These are phyloP conservation scores for Dryas integrifolia DNA, from an alignment of 331 rosid genomes.

Conservation along the genomic window DNA sequence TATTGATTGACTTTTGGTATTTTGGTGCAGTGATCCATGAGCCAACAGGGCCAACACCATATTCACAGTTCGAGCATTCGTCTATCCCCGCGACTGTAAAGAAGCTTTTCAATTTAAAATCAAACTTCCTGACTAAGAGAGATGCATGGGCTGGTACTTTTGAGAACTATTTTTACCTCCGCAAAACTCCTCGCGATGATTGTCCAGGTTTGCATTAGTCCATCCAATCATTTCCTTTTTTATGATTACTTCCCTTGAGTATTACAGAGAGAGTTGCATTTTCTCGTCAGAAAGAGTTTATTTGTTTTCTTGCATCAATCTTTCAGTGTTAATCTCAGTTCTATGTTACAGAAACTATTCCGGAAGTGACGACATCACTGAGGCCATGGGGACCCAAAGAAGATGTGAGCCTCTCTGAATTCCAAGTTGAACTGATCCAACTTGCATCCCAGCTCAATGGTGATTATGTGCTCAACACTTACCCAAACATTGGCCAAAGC, in stretches of 20 bases:
- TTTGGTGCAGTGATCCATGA: conserved; percentile 68
- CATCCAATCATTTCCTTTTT: neutral
- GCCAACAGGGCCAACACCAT: conserved; percentile 75
- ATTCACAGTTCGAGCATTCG: conserved; percentile 84
- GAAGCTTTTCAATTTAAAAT: conserved; percentile 87
- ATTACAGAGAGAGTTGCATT: neutral
- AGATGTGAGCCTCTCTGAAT: conserved; percentile 71
- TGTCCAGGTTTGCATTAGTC: conserved; percentile 77
- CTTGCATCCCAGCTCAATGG: conserved; percentile 98
- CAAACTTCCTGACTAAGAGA: conserved; percentile 91
- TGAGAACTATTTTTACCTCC: conserved; percentile 64
- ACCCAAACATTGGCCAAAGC: conserved; percentile 69
- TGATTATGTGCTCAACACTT: conserved; percentile 64
- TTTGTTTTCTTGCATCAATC: conserved; percentile 5
- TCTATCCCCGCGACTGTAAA: conserved; percentile 89
- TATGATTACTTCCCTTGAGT: neutral
- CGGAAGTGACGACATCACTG: conserved; percentile 56
- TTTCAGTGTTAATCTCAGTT: conserved; percentile 15
- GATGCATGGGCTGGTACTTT: conserved; percentile 98
- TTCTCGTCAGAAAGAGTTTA: neutral
- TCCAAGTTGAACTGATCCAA: conserved; percentile 82
- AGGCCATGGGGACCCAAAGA: conserved; percentile 75
- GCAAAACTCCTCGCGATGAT: conserved; percentile 73
- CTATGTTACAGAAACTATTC: conserved; percentile 57
- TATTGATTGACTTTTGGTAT: conserved; percentile 16